Base-by-base conservation (phyloP, 495 filamentous ascomycete genomes). In the Tetracladium setigerum region DNA sequence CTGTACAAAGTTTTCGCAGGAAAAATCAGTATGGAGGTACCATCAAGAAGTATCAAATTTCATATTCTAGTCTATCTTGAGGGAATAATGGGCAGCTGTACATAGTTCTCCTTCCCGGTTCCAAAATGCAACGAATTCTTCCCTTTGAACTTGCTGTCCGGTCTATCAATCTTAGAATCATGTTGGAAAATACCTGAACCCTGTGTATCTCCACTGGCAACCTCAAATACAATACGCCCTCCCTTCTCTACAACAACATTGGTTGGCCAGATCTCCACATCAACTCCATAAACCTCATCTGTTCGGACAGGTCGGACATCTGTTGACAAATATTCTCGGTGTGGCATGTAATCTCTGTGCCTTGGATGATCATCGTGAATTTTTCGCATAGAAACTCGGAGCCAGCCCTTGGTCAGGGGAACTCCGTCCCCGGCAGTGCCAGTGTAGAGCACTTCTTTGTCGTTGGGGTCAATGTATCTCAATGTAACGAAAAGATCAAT, bases 251-350 rank as follows among this genome's bases (percentile, higher is more conserved):
- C 67, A 1, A 84, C 68, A 0, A 81, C 76, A 56, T 81, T 81
- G 0, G 78, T 83, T 14, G 81, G 81, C 81, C 80, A 83, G 5
- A 83, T 57, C 63, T 84, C 81, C 8, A 84, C 66, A 49, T 82
- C 78, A 0, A 83, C 77, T 0, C 58, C 58, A 47, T 84, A 83
- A 4, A 82, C 68, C 46, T 76, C 71, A 0, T 73, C 72, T 0
- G 67, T 62, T 15, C 71, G 62, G 1, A 84, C 78, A 8, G 68
- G 68, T 24, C 66, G 67, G 7, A 74, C 71, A 41, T 82, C 79
- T 1, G 61, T 74, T 14, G 68, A 73, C 15, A 82, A 54, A 56
- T 63, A 82, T 1, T 58, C 41, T 6, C 81, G 71, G 43, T 78
- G 64, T 14, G 68, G 73, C 15, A 82, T 53, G 55, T 63, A 82